Conservation (phyloP, 768 basidiomycete genomes). For the Trametes cingulata region DNA sequence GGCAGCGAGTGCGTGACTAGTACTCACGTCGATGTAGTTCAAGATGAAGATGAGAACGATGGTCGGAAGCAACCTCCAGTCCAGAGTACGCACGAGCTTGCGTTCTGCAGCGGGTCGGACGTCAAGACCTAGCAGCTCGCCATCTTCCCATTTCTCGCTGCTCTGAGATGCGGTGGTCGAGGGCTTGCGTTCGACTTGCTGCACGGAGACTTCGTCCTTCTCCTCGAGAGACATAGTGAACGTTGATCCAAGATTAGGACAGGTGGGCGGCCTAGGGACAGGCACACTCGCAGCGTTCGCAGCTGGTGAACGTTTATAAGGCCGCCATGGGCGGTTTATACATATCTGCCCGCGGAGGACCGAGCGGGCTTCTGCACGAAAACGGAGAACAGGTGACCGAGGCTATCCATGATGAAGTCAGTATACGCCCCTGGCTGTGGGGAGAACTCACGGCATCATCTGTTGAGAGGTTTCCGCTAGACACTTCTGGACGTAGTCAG, state of each 20-base stretch:
- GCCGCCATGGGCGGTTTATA: neutral
- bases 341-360: constrained; percentile 9
- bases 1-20: no score
- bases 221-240: constrained; percentile 11
- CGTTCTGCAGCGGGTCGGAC: constrained; percentile 32
- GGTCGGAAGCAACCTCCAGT: constrained; percentile 54
- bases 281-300: neutral
- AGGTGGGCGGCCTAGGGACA: neutral
- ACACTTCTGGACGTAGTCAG: neutral
- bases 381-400: constrained; percentile 13
- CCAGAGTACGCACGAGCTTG: constrained; percentile 56
- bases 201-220: constrained; percentile 11
- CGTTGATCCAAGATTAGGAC: neutral
- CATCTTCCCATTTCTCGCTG: constrained; percentile 10
- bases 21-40: constrained; percentile 68
- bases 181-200: constrained; percentile 3
- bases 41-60: constrained; percentile 62
- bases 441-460: constrained; percentile 7
- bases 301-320: neutral
- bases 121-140: constrained; percentile 26
- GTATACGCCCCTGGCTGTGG: neutral
- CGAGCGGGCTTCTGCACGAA: constrained; percentile 1
- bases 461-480: neutral
- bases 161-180: neutral
- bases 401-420: constrained; percentile 10